These are phyloP conservation scores for Noccaea bulbosa DNA, from an alignment of 345 rosid genomes.

Conservation along the genomic window DNA sequence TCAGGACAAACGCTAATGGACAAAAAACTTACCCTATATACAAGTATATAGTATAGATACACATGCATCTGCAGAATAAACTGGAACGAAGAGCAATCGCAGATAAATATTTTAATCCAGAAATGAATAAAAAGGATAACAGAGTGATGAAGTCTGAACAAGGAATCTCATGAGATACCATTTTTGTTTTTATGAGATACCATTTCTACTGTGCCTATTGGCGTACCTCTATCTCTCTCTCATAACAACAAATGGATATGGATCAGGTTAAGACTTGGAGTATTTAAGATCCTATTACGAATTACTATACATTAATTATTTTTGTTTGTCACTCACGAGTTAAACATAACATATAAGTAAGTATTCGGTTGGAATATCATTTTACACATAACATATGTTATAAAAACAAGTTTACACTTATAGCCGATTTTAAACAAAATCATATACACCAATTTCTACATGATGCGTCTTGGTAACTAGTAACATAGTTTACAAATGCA, in stretches of 20 bases:
- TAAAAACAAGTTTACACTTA: no score
- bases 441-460: no score
- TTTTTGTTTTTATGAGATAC: background rate
- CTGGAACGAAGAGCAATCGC: background rate
- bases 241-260: background rate
- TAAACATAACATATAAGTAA: no score
- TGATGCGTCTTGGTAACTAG: no score
- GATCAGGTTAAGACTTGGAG: background rate
- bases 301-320: no score
- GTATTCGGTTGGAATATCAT: no score
- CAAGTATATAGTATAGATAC: background rate
- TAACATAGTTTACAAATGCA: no score
- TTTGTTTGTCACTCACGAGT: no score
- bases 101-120: background rate
- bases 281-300: no score
- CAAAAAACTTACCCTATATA: background rate
- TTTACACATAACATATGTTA: no score
- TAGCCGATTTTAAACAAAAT: no score
- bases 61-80: conserved; percentile 13
- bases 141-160: conserved; percentile 1
- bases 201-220: conserved; percentile 3
- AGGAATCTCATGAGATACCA: conserved; percentile 5
- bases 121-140: background rate
- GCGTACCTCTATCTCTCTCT: background rate
- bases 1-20: conserved; percentile 4